Percentiles rank a stretch among this genome's conserved stretches.
Evolutionary conservation across 306 rosid species (phyloP).

Genomic region (Rosa persica): DNA sequence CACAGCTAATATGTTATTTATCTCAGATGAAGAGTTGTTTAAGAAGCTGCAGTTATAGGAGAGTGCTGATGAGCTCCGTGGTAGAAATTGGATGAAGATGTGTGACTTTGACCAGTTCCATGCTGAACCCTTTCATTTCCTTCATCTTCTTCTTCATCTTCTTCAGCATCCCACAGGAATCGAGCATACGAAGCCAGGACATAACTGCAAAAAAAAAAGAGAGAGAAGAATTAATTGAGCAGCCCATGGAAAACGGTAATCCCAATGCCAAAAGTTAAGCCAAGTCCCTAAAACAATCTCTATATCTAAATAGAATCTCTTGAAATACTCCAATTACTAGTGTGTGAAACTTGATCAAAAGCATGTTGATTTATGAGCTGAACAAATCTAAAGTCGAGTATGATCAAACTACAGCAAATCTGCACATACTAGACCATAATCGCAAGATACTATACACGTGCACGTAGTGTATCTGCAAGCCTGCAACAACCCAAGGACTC

Average conservation of each 20-base stretch:
- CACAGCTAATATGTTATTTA: neutral
- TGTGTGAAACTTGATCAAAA: neutral
- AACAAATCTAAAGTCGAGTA: neutral
- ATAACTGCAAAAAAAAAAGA: slow-evolving; percentile 57
- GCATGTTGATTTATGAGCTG: neutral
- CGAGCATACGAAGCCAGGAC: slow-evolving; percentile 73
- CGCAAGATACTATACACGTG: neutral
- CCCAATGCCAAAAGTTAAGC: neutral
- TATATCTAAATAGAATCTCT: neutral
- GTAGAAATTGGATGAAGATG: slow-evolving; percentile 28
- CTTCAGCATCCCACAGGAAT: slow-evolving; percentile 75
- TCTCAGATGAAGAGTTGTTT: slow-evolving; percentile 6
- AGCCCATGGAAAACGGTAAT: neutral
- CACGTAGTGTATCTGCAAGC: neutral
- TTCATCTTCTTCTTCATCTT: slow-evolving; percentile 37
- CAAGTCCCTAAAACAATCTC: neutral
- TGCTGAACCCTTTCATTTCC: slow-evolving; percentile 17
- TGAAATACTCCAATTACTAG: neutral
- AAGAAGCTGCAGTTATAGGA: slow-evolving; percentile 52
- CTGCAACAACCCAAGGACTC: neutral
- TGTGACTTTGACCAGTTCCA: slow-evolving; percentile 28
- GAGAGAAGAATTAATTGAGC: slow-evolving; percentile 1
- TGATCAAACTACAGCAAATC: neutral
- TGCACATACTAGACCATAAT: neutral
- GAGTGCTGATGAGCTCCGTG: slow-evolving; percentile 43